Base-by-base conservation (phyloP, 139 green algal genomes). In the Chlorella sp. region DNA sequence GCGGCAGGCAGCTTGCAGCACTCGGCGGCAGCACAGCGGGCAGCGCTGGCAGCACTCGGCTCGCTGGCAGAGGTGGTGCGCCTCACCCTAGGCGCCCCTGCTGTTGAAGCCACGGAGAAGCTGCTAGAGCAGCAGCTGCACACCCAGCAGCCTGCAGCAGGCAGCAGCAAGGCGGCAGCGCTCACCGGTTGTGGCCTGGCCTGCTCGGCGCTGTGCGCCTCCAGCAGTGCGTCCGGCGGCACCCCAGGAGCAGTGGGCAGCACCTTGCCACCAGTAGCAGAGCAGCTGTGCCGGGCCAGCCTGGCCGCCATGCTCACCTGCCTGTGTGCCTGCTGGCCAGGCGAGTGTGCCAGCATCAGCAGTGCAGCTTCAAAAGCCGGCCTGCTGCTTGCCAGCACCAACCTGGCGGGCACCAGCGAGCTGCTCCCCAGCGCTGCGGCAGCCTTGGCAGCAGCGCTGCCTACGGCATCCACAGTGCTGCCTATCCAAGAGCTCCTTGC, bases 21-120 rank as follows among this genome's bases (percentile, higher is more conserved):
- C 1, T 36, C 81, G 17, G 81, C 81, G 17, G 81, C 69, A 6
- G 51, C 70, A 68, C 68, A 76, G 46, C 64, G 79, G 22, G 65
- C 79, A 51, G 65, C 79, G 5, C 9, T 87, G 54, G 43, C 64
- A 14, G 76, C 75, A 3, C 16, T 76, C 2, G 79, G 79, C 34
- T n/a, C 64, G 4, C 17, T 65, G 11, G 79, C 65, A 24, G 65
- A 65, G 34, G 64, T 13, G 2, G 65, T 84, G 60, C 64, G 65
- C 5, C 32, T 84, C n/a, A 51, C 79, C 2, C 32, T 76, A n/a
- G 79, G 79, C 14, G 32, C 34, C 5, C 40, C 79, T 17, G 77
- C 40, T 11, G 20, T 46, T 43, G 36, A 68, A 16, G 26, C 41
- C 5, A 24, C 76, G n/a, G 0, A 69, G 8, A 20, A 38, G 16